Evolutionary conservation across 108 stramenopile genomes (phyloP).

Genomic region (Stephanodiscus triporus): DNA sequence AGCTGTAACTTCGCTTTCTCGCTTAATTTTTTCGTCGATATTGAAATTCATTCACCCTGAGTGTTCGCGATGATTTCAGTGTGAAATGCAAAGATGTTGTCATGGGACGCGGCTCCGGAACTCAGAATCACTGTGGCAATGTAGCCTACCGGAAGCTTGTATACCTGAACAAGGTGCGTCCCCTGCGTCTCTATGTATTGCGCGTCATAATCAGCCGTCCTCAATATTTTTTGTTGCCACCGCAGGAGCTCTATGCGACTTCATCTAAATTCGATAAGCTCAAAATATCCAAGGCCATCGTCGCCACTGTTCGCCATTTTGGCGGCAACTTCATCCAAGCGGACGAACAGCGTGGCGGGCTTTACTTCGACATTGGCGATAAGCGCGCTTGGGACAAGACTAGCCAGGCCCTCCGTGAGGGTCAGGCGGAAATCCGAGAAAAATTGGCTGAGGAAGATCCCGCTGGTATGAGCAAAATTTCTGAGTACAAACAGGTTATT

Average conservation of each 20-base stretch:
- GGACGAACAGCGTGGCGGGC: slow-evolving; percentile 57
- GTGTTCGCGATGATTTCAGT: neutral
- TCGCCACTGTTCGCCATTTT: slow-evolving; percentile 66
- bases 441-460: slow-evolving; percentile 61
- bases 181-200: neutral
- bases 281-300: slow-evolving; percentile 77
- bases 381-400: slow-evolving; percentile 89
- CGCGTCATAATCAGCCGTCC: neutral
- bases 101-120: slow-evolving; percentile 54
- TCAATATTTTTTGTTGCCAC: neutral
- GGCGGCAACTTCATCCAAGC: slow-evolving; percentile 63
- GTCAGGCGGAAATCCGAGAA: slow-evolving; percentile 72
- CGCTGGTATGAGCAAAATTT: slow-evolving; percentile 25
- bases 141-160: slow-evolving; percentile 58
- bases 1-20: neutral
- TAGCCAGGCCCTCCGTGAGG: slow-evolving; percentile 86
- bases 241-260: slow-evolving; percentile 76
- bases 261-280: slow-evolving; percentile 82
- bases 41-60: neutral
- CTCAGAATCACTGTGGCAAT: slow-evolving; percentile 62
- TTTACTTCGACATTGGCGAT: slow-evolving; percentile 85
- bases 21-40: neutral
- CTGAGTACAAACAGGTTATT: slow-evolving; percentile 38
- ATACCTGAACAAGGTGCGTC: slow-evolving; percentile 41
- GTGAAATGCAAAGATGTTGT: slow-evolving; percentile 55